These are phyloP conservation scores for Yamadazyma diospyri DNA, from an alignment of 1,139 yeast species.

Conservation along the genomic window DNA sequence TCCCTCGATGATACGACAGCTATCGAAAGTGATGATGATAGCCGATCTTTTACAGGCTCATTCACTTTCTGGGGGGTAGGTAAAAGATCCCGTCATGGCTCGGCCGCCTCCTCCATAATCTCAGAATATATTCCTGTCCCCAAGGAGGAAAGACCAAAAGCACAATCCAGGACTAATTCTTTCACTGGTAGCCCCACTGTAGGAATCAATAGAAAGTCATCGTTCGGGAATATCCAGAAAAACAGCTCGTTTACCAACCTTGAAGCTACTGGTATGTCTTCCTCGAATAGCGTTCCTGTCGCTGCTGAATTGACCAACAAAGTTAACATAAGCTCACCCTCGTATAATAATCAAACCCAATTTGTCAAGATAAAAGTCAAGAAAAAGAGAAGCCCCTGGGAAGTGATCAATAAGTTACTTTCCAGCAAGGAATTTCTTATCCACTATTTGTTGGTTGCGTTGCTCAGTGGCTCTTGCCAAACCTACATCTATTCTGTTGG, in stretches of 20 bases:
- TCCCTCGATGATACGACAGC: background rate
- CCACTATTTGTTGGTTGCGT: constrained; percentile 34
- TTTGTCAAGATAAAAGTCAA: constrained; percentile 6
- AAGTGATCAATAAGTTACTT: constrained; percentile 23
- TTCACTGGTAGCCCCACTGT: constrained; percentile 8
- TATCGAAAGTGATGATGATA: constrained; percentile 5
- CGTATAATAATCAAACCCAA: background rate
- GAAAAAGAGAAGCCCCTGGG: constrained; percentile 19
- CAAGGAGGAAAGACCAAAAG: constrained; percentile 7
- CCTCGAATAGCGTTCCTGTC: constrained; percentile 1
- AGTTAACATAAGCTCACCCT: background rate
- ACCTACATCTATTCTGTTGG: constrained; percentile 46
- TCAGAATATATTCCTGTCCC: constrained; percentile 11
- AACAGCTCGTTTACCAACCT: constrained; percentile 6
- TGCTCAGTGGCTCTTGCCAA: constrained; percentile 39
- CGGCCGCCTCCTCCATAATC: constrained; percentile 8
- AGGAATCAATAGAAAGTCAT: constrained; percentile 2
- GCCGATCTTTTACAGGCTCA: constrained; percentile 22
- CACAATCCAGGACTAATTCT: constrained; percentile 15
- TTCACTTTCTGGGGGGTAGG: constrained; percentile 38
- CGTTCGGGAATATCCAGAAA: constrained; percentile 4
- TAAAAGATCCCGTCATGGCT: constrained; percentile 12
- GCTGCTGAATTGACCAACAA: background rate
- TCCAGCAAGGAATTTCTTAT: constrained; percentile 26
- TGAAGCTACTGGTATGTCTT: background rate